Conservation (phyloP, 305 asterid species). For the Stenogyne calaminthoides region DNA sequence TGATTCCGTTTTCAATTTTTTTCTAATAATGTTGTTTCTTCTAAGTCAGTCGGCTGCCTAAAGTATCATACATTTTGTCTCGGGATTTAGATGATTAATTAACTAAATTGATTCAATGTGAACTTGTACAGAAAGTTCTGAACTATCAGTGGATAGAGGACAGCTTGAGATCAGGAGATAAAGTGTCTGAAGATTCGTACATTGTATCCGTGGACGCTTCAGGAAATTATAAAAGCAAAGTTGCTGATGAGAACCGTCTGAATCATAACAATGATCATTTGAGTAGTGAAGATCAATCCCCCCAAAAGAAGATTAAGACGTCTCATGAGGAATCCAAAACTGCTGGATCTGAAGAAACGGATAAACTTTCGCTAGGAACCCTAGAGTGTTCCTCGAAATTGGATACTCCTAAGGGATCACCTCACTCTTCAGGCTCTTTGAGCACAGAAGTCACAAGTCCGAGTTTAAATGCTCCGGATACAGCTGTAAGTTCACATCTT, state of each 20-base stretch:
- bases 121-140: conserved; percentile 61
- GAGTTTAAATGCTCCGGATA: conserved; percentile 36
- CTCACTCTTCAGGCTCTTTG: conserved; percentile 39
- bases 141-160: conserved; percentile 88
- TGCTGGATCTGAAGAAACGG: conserved; percentile 34
- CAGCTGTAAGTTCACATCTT: conserved; percentile 45
- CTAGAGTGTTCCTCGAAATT: conserved; percentile 32
- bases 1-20: no score
- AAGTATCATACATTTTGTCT: conserved; percentile 9
- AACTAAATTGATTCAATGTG: conserved; percentile 13
- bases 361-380: conserved; percentile 28
- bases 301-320: conserved; percentile 54
- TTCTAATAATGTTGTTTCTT: no score
- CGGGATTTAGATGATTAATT: not conserved
- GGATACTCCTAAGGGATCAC: conserved; percentile 47
- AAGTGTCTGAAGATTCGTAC: conserved; percentile 62
- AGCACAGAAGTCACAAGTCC: conserved; percentile 57
- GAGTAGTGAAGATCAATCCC: conserved; percentile 33
- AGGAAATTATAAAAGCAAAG: conserved; percentile 27
- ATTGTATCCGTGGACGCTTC: conserved; percentile 40
- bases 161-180: conserved; percentile 74
- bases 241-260: conserved; percentile 31
- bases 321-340: conserved; percentile 40
- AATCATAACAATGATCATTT: conserved; percentile 32
- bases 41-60: not conserved